Base-by-base conservation (phyloP, 2,329 filamentous ascomycete species). In the Cytospora schulzeri region DNA sequence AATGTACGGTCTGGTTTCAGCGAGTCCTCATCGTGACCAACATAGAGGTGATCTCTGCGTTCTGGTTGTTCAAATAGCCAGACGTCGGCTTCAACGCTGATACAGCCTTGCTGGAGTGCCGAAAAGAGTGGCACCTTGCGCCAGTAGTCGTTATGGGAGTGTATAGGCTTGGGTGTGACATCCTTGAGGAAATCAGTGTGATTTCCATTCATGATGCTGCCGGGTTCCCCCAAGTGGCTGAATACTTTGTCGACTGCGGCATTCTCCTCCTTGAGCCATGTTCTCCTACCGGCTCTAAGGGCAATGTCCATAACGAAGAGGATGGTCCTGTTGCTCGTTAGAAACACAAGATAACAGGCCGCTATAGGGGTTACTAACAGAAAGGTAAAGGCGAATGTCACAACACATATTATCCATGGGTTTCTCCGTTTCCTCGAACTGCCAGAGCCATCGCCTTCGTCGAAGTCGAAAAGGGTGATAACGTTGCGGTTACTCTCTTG, bases 61-160 rank as follows among this genome's bases (percentile, higher is more conserved):
- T 62, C 58, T 33, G 78, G 76, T 31, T 72, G 72, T 62, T 83
- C 79, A 56, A 82, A 82, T 1, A 85, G 77, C 86, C 87, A 92
- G 26, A 92, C 83, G 71, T 92, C 90, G 2, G 87, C 88, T 75
- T 92, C 89, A 4, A 90, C 80, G 12, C 87, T 83, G 7, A 85
- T 83, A 69, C 86, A 89, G 8, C 87, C 85, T 6, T 82, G 81
- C 9, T 77, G 73, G 1, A 89, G 73, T 26, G 89, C 89, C 14
- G 85, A 85, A 69, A 84, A 88, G 4, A 92, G 78, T 0, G 89
- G 88, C 0, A 84, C 78, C 22, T 79, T 78, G 57, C 87, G 83
- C 85, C 86, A 89, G 74, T 91, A 91, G 73, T 91, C 88, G 69
- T 91, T 91, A 72, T 91, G 88, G 1, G 84, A 88, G 72, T 90